These are phyloP conservation scores for Anthracocystis panici-leucophaei DNA, from an alignment of 1,284 basidiomycete genomes.

Conservation along the genomic window DNA sequence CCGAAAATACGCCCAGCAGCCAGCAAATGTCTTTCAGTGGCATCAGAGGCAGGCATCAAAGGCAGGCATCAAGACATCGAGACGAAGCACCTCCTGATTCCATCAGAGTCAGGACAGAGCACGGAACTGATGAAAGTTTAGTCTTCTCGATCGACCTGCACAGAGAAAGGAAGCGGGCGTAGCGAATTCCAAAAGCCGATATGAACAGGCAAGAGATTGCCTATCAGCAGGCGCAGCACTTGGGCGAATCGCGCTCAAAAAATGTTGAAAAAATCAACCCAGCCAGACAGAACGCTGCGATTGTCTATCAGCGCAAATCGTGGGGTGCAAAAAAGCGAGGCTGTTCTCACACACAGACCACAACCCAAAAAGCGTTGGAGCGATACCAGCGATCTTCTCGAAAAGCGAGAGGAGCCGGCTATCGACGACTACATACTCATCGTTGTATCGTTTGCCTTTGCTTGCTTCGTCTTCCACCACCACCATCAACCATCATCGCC, in stretches of 20 bases:
- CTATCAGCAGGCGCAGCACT: background rate
- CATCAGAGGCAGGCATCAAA: background rate
- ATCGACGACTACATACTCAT: background rate
- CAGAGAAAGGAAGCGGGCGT: background rate
- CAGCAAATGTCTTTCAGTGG: background rate
- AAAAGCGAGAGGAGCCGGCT: background rate
- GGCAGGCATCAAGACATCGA: background rate
- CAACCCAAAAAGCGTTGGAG: slow-evolving; percentile 15
- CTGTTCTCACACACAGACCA: slow-evolving; percentile 18
- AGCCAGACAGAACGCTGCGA: slow-evolving; percentile 12
- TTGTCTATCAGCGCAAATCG: slow-evolving; percentile 5
- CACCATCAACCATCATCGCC: background rate
- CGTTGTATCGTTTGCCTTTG: background rate
- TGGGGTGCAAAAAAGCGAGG: background rate
- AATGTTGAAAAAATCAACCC: background rate
- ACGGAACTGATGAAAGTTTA: too few species aligned
- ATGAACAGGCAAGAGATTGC: background rate
- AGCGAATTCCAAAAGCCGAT: background rate
- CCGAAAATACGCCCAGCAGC: slow-evolving; percentile 7
- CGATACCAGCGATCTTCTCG: slow-evolving; percentile 21
- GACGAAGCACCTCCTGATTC: too few species aligned
- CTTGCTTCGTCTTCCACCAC: background rate
- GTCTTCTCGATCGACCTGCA: background rate
- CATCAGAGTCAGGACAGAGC: too few species aligned
- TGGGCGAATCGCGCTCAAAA: too few species aligned